Percentiles rank a stretch among this genome's conserved stretches.
Conservation (phyloP, 306 rosid species). For the Sindora glabra region DNA sequence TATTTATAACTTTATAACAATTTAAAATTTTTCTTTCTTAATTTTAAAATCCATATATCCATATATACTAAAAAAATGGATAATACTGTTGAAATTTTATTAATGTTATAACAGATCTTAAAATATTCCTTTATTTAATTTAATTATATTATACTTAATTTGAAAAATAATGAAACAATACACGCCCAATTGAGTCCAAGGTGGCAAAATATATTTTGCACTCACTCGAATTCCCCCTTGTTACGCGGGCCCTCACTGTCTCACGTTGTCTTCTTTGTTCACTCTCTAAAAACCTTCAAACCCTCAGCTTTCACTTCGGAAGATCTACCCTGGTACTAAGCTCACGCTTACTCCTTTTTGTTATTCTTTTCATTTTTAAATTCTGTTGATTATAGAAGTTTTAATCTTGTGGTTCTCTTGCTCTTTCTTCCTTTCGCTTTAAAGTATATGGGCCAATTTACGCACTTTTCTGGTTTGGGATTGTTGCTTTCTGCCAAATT, state of each 20-base stretch:
- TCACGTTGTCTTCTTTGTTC: slow-evolving; percentile 5
- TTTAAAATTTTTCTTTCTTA: too few relatives aligned
- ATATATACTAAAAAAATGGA: too few relatives aligned
- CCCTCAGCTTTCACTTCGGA: slow-evolving; percentile 21
- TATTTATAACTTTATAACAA: too few relatives aligned
- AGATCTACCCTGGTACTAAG: slow-evolving; percentile 60
- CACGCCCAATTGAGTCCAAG: too few relatives aligned
- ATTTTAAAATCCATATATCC: too few relatives aligned
- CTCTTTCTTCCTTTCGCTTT: not conserved
- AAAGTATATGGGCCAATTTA: slow-evolving; percentile 3
- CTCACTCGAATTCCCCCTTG: not conserved
- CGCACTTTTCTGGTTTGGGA: slow-evolving; percentile 30
- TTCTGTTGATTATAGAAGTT: not conserved
- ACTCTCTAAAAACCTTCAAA: slow-evolving; percentile 39
- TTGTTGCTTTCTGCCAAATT: slow-evolving; percentile 14
- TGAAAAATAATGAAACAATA: too few relatives aligned
- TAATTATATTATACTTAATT: too few relatives aligned
- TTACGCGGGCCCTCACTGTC: not conserved
- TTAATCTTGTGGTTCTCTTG: slow-evolving; percentile 1
- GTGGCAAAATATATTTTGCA: too few relatives aligned
- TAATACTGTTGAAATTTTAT: too few relatives aligned
- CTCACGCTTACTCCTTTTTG: not conserved
- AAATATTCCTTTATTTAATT: too few relatives aligned
- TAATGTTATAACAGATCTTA: too few relatives aligned
- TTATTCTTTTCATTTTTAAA: not conserved